Evolutionary conservation across 106 monocot genomes (phyloP).

Genomic region (Triglochin maritima): DNA sequence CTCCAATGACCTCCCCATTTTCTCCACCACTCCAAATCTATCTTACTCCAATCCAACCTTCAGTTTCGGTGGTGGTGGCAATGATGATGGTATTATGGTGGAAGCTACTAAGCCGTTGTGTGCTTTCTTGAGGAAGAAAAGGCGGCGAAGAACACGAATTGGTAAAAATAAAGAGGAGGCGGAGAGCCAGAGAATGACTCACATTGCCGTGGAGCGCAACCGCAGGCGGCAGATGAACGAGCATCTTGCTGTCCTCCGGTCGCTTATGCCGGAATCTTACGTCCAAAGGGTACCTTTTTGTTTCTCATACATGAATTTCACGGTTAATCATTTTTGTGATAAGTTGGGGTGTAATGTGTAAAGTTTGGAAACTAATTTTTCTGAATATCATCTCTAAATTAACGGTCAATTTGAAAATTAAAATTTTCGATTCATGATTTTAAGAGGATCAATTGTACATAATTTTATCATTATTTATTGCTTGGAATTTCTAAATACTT

Average conservation of each 20-base stretch:
- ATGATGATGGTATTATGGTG: neutral
- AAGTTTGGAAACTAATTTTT: too few relatives aligned
- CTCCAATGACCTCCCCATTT: neutral
- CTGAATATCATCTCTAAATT: too few relatives aligned
- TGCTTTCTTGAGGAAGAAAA: conserved; percentile 31
- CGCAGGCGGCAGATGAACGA: conserved; percentile 95
- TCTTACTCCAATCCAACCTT: neutral
- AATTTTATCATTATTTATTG: too few relatives aligned
- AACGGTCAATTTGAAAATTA: too few relatives aligned
- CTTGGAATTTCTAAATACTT: too few relatives aligned
- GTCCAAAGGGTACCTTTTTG: conserved; percentile 49
- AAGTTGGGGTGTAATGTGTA: too few relatives aligned
- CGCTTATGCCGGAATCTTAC: conserved; percentile 91
- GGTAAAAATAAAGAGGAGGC: conserved; percentile 88
- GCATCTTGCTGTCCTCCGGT: conserved; percentile 71
- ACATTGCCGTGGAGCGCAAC: conserved; percentile 98
- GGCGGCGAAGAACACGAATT: conserved; percentile 52
- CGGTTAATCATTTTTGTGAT: neutral
- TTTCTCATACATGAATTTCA: neutral
- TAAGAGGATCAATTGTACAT: too few relatives aligned
- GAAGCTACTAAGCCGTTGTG: neutral
- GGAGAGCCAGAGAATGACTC: conserved; percentile 93
- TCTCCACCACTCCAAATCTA: conserved; percentile 1
- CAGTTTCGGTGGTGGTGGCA: too few relatives aligned
- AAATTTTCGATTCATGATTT: too few relatives aligned